These are phyloP conservation scores for Kodamaea plutei DNA, from an alignment of 1,139 yeast species.

Conservation along the genomic window DNA sequence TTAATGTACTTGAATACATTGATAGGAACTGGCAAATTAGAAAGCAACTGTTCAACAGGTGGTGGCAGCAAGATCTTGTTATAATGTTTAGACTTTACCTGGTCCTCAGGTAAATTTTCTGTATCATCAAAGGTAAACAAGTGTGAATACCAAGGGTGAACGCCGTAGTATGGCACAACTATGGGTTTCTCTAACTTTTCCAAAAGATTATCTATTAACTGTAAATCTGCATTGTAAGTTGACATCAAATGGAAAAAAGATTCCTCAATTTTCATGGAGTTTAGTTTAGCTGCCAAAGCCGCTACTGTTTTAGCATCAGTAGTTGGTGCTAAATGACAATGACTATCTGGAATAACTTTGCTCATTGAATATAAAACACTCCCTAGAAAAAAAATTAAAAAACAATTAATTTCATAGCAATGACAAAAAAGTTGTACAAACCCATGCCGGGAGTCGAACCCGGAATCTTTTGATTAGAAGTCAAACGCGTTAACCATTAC, in stretches of 20 bases:
- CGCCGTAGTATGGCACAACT: conserved; percentile 66
- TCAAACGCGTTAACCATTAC: conserved; percentile 16
- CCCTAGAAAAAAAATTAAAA: conserved; percentile 8
- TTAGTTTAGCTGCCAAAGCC: conserved; percentile 9
- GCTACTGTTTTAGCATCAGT: conserved; percentile 7
- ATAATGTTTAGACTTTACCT: conserved; percentile 51
- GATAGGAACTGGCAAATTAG: conserved; percentile 60
- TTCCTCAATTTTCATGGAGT: conserved; percentile 3
- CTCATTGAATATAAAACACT: not conserved
- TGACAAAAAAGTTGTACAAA: too few relatives aligned
- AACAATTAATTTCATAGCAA: too few relatives aligned
- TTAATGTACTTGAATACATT: conserved; percentile 35
- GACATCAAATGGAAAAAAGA: conserved; percentile 46
- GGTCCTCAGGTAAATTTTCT: conserved; percentile 14
- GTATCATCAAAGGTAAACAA: conserved; percentile 35
- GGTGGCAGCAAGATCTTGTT: conserved; percentile 41
- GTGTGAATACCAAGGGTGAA: conserved; percentile 91
- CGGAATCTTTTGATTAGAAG: conserved; percentile 15
- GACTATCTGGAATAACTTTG: too few relatives aligned
- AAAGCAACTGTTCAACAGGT: conserved; percentile 39
- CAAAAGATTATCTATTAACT: conserved; percentile 29
- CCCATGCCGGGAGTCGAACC: conserved; percentile 16
- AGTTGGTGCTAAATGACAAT: conserved; percentile 14
- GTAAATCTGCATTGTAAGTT: conserved; percentile 50
- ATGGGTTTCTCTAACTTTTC: conserved; percentile 18